Evolutionary conservation across 179 eudicot genomes (phyloP).

Genomic region (Amaranthus tricolor): DNA sequence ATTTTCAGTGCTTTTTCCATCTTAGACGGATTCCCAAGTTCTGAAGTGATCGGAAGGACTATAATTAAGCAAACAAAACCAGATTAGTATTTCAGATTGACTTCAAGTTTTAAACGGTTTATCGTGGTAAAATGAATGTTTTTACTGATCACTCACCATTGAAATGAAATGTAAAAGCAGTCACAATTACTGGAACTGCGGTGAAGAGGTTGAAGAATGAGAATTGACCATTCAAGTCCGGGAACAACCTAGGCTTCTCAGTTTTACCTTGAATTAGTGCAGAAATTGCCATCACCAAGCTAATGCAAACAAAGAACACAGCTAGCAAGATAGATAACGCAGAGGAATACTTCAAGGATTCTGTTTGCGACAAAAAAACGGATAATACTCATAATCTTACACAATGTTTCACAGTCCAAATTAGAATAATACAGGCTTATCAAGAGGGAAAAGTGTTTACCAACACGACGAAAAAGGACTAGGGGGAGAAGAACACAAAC

Average conservation of each 20-base stretch:
- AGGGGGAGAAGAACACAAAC: slow-evolving; percentile 41
- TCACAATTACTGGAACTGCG: slow-evolving; percentile 68
- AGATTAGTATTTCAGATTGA: not conserved
- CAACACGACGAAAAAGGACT: slow-evolving; percentile 40
- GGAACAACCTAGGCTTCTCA: slow-evolving; percentile 45
- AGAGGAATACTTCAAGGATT: slow-evolving; percentile 66
- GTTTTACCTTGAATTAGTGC: slow-evolving; percentile 59
- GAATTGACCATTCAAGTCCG: slow-evolving; percentile 39
- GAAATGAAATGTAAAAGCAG: slow-evolving; percentile 84
- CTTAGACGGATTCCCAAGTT: slow-evolving; percentile 62
- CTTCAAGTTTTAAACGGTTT: too few species aligned
- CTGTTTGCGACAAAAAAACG: slow-evolving; percentile 32
- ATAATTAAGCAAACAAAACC: slow-evolving; percentile 19
- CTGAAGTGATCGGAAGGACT: slow-evolving; percentile 86
- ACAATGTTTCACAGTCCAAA: not conserved
- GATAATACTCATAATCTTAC: not conserved
- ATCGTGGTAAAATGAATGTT: too few species aligned
- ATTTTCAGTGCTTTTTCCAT: slow-evolving; percentile 70
- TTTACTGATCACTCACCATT: slow-evolving; percentile 46
- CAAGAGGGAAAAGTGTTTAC: slow-evolving; percentile 21
- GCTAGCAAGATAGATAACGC: slow-evolving; percentile 74
- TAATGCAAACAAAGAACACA: slow-evolving; percentile 61
- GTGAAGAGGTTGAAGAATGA: slow-evolving; percentile 75
- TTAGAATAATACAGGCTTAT: too few species aligned
- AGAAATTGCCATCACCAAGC: slow-evolving; percentile 65